Conservation (phyloP, 495 filamentous ascomycete species). For the Cenococcum geophilum region DNA sequence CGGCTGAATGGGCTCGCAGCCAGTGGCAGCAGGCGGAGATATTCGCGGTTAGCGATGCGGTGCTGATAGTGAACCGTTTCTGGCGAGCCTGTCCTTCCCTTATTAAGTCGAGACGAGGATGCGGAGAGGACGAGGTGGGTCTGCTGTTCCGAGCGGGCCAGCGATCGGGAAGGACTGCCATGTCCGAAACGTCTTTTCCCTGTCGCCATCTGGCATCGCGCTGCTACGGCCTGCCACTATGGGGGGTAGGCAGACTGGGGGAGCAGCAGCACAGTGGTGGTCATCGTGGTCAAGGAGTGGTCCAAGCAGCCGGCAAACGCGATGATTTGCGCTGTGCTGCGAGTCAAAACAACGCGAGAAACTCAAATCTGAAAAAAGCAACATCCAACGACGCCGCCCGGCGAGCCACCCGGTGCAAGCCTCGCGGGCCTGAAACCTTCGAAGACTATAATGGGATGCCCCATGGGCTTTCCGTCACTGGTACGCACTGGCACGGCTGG, state of each 20-base stretch:
- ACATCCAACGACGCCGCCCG: not conserved
- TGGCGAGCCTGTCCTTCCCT: constrained; percentile 13
- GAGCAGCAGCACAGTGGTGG: not conserved
- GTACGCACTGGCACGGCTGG: no score
- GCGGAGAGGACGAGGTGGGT: not conserved
- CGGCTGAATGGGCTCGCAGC: constrained; percentile 26
- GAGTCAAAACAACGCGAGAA: constrained; percentile 9
- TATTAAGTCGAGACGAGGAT: constrained; percentile 18
- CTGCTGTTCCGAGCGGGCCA: constrained; percentile 6
- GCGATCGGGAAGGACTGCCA: constrained; percentile 7
- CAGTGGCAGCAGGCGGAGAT: constrained; percentile 25
- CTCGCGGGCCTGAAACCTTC: constrained; percentile 4
- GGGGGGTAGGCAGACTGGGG: no score
- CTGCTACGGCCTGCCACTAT: not conserved
- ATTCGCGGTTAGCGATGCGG: constrained; percentile 20
- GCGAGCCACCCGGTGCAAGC: not conserved
- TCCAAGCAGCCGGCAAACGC: constrained; percentile 19
- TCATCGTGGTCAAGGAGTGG: not conserved
- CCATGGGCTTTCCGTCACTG: no score
- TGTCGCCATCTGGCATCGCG: not conserved
- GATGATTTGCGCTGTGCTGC: constrained; percentile 27
- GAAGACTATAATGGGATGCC: no score
- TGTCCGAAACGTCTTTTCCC: constrained; percentile 6
- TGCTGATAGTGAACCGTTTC: constrained; percentile 27
- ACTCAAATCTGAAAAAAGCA: not conserved